Conservation (phyloP, 2,329 filamentous ascomycete genomes). For the Paraphaeosphaeria sporulosa region DNA sequence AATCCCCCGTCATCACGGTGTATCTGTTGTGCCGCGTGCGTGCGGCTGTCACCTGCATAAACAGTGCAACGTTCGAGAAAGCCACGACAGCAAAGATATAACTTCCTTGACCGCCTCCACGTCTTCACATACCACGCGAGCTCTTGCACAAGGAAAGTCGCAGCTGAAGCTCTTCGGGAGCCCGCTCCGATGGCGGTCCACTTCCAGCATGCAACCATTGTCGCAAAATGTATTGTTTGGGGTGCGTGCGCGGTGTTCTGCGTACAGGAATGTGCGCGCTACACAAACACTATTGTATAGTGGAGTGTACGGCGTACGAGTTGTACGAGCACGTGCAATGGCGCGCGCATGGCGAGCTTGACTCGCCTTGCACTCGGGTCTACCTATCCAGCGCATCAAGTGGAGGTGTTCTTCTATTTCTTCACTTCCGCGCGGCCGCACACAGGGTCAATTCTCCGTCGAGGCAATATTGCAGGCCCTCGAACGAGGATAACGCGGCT, state of each 20-base stretch:
- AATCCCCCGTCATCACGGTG: constrained; percentile 1
- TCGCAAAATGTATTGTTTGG: neutral
- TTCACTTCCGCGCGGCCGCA: constrained; percentile 6
- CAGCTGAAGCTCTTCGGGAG: neutral
- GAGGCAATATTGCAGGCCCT: constrained; percentile 5
- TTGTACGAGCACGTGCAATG: neutral
- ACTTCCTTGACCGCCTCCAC: constrained; percentile 4
- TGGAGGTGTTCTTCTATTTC: neutral
- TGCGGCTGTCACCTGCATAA: constrained; percentile 7
- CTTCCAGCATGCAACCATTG: neutral
- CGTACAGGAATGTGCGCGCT: neutral
- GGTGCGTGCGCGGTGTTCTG: neutral
- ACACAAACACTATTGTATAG: neutral
- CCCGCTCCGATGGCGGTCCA: neutral
- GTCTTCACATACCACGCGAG: neutral
- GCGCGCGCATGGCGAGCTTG: neutral
- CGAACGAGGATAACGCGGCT: constrained; percentile 11
- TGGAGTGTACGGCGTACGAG: neutral
- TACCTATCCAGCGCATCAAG: neutral
- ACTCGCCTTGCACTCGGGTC: neutral
- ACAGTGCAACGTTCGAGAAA: neutral
- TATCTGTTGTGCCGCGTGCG: constrained; percentile 1
- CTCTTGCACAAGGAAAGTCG: neutral
- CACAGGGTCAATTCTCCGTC: neutral
- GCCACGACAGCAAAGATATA: neutral